These are phyloP conservation scores for Chalara sp. DNA, from an alignment of 2,329 filamentous ascomycete species.

Conservation along the genomic window DNA sequence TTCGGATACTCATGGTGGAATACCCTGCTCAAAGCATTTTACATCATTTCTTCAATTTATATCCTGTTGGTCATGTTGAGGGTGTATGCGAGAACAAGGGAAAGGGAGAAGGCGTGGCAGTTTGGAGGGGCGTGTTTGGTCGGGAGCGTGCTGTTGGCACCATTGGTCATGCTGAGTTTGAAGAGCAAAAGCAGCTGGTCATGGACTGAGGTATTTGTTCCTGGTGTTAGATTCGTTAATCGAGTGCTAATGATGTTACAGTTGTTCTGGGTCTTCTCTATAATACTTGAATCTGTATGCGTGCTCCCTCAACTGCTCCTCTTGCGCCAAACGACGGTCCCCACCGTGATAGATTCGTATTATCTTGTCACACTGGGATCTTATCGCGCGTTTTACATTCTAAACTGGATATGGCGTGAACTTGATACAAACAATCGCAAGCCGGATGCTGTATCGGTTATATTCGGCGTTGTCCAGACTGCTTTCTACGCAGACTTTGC, in stretches of 20 bases:
- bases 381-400: constrained; percentile 81
- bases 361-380: constrained; percentile 83
- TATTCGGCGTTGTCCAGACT: constrained; percentile 86
- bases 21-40: constrained; percentile 81
- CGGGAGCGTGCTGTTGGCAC: constrained; percentile 60
- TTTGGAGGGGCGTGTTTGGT: constrained; percentile 64
- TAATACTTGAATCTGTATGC: constrained; percentile 86
- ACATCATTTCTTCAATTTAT: constrained; percentile 77
- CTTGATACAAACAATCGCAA: constrained; percentile 52
- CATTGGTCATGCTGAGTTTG: constrained; percentile 67
- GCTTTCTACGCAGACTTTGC: constrained; percentile 89
- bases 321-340: constrained; percentile 88
- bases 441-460: constrained; percentile 66
- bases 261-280: constrained; percentile 82
- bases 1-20: constrained; percentile 51
- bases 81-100: constrained; percentile 78
- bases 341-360: constrained; percentile 94
- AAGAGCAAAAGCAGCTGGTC: constrained; percentile 38
- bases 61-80: constrained; percentile 84
- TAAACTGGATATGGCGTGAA: constrained; percentile 80
- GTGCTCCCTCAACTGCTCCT: constrained; percentile 87
- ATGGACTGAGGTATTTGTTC: constrained; percentile 41
- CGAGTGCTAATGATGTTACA: constrained; percentile 29
- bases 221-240: not conserved
- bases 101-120: constrained; percentile 91